Base-by-base conservation (phyloP, 768 basidiomycete genomes). In the Boletus bicolor region DNA sequence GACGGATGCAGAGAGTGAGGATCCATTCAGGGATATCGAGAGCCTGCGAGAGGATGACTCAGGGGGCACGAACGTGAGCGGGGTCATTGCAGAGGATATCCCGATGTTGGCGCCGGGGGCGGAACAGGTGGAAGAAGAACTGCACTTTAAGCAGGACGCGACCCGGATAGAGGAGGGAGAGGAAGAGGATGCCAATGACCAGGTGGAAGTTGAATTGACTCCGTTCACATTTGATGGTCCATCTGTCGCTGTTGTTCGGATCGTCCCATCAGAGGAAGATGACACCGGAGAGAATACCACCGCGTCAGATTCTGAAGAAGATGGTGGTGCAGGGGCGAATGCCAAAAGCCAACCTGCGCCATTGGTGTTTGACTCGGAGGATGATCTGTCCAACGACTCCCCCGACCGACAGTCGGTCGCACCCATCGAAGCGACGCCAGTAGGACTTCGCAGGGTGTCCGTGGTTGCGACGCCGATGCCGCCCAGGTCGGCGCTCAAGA, bases 11-110 rank as follows among this genome's bases (percentile, higher is more conserved):
- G 77, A 80, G 42, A 90, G 89, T 58, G 91, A 92, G 62, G 95
- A 98, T 74, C 90, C 92, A 8, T 98, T 98, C 72, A 82, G 83
- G 34, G 94, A 94, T 63, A 88, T 98, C 51, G 94, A 96, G 67
- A 93, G 92, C 63, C 68, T 94, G 63, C 76, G 81, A 35, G 87
- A 89, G 53, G 88, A 88, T 53, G 78, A 81, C 24, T 71, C 71
- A 12, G 68, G 67, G 44, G 72, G 75, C 14, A 42, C 55, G 19
- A 32, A 54, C 15, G 58, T 49, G 39, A 51, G 45, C 24, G 54
- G 39, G 8, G 43, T 37, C 11, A n/a, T 15, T 12, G 41, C 17
- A 30, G 44, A 43, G 35, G 53, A 50, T 30, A 51, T 3, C 4
- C 53, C 44, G 49, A 56, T 56, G 52, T 52, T 51, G 56, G 42